Evolutionary conservation across 169 alveolate species (phyloP), one percentile per base, ranked within the genome.

Genomic region (Cryptosporidium sp.): DNA sequence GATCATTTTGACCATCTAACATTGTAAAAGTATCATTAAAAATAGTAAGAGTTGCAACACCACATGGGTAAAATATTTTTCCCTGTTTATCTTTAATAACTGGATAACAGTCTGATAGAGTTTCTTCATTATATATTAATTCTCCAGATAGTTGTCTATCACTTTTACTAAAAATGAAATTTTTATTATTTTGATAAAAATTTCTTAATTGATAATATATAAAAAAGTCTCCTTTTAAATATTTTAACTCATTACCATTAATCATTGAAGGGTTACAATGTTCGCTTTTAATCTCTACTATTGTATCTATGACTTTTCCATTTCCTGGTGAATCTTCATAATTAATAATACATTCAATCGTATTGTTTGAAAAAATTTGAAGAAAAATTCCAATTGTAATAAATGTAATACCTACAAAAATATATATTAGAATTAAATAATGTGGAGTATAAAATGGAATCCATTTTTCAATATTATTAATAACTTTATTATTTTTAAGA

Each of bases 141-240:
- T 51, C 61, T 12, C 96, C 96, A 92, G 75, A 84, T 26, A 94
- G 84, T 53, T 94, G 96, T 65, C 75, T 91, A 86, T 94, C 92
- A 31, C 93, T 93, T 33, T 86, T 93, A 37, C 93, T 93, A 33
- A 75, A 67, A 4, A 92, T 69, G 53, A 69, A 94, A 35, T 62
- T 92, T 58, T 93, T 92, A 87, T 94, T 93, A 52, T 94, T 94
- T 68, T 94, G 96, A 61, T 92, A 93, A 68, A 92, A 94, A 51
- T 92, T 93, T 35, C 87, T 91, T 26, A 94, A 68, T 42, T 91
- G 92, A 75, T 94, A 94, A 75, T 91, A 94, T 26, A 80, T 14
- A 44, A 45, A 80, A 7, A 62, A 51, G 7, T 80, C 80, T 6
- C 89, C 89, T 21, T 61, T 10, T 12, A 80, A 60, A n/a, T 62